phyloP scores from a whole-genome alignment of 345 rosid species.

The Abelmoschus esculentus region DNA sequence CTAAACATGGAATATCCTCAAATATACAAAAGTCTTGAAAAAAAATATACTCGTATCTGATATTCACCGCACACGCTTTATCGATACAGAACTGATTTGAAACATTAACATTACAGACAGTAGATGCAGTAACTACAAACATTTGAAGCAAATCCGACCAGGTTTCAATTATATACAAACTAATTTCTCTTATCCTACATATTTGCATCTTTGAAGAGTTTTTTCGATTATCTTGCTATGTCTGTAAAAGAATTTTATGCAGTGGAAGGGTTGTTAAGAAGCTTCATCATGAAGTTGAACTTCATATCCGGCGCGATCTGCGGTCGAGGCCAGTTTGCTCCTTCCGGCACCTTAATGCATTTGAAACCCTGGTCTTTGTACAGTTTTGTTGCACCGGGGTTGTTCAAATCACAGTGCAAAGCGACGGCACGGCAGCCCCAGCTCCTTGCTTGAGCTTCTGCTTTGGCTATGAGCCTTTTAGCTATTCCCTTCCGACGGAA shows the following conservation, averaged over 20 bases:
- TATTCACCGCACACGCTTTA: too few relatives aligned
- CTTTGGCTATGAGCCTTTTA: conserved; percentile 65
- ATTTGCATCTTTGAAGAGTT: background rate
- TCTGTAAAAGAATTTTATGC: conserved; percentile 17
- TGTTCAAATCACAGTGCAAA: conserved; percentile 78
- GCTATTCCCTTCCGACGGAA: conserved; percentile 83
- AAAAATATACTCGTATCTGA: too few relatives aligned
- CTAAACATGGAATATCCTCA: too few relatives aligned
- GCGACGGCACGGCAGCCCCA: conserved; percentile 89
- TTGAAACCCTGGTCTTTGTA: conserved; percentile 72
- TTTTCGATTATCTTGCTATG: background rate
- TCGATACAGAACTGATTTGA: background rate
- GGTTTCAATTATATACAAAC: conserved; percentile 10
- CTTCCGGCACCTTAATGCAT: conserved; percentile 65
- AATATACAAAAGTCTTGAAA: too few relatives aligned
- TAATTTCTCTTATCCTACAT: background rate
- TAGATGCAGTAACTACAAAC: background rate
- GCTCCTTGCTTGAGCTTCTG: conserved; percentile 73
- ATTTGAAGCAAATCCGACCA: background rate
- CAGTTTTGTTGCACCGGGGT: conserved; percentile 63
- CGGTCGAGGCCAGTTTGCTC: conserved; percentile 82
- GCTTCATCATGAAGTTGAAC: conserved; percentile 91
- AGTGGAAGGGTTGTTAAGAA: conserved; percentile 33
- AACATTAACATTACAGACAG: background rate
- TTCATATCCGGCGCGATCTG: conserved; percentile 52